A percentile compares a stretch with the other conserved stretches of the same genome.
Evolutionary conservation across 1,139 yeast genomes (phyloP).

Genomic region (Sugiyamaella xylanicola): DNA sequence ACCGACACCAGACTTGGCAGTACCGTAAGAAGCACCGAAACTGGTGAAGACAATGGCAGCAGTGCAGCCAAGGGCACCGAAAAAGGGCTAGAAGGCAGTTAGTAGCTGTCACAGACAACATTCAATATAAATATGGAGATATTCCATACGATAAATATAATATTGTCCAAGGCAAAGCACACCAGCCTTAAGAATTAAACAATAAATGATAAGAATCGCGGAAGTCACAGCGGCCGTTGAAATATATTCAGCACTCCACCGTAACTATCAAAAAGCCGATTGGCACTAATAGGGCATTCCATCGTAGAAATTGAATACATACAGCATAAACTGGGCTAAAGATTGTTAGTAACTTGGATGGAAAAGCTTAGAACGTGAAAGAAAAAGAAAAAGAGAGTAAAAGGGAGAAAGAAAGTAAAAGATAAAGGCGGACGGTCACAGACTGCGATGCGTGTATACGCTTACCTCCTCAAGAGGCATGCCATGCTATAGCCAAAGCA

Average conservation of each 20-base stretch:
- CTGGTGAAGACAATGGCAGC: constrained; percentile 98
- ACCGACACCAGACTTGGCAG: constrained; percentile 99
- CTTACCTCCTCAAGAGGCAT: too few relatives aligned
- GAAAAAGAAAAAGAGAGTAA: neutral
- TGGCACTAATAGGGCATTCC: neutral
- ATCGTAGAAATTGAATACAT: constrained; percentile 22
- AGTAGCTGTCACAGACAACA: too few relatives aligned
- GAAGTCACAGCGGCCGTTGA: too few relatives aligned
- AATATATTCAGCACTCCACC: too few relatives aligned
- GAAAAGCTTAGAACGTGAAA: neutral
- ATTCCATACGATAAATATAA: too few relatives aligned
- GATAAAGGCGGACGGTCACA: too few relatives aligned
- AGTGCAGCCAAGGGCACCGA: constrained; percentile 98
- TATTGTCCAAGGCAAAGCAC: too few relatives aligned
- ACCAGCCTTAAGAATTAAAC: neutral
- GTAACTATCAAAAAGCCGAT: neutral
- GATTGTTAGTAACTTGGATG: constrained; percentile 29
- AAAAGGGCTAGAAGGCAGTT: constrained; percentile 59
- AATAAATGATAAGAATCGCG: too few relatives aligned
- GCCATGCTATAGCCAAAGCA: too few relatives aligned
- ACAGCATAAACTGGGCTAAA: constrained; percentile 72
- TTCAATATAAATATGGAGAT: too few relatives aligned
- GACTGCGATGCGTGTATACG: too few relatives aligned
- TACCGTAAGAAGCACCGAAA: constrained; percentile 99
- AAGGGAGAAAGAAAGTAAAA: neutral